Conservation (phyloP, 176 grass and related monocot genomes). For the Tillandsia fasciculata region DNA sequence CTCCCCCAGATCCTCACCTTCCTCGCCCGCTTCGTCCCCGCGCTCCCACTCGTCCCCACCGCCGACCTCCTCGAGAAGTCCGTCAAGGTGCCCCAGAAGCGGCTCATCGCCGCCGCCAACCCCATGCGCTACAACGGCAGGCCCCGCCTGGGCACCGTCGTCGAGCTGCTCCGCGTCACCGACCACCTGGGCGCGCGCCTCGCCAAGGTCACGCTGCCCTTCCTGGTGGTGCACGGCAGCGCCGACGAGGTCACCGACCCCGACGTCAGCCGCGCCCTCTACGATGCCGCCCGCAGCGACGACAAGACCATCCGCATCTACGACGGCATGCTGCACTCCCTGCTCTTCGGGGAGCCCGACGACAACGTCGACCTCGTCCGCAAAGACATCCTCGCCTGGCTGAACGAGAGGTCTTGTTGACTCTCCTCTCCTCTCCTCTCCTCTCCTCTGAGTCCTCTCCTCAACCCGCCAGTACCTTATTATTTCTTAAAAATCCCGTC, state of each 20-base stretch:
- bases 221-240: constrained; percentile 89
- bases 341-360: constrained; percentile 74
- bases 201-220: constrained; percentile 64
- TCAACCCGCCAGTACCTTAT: constrained; percentile 9
- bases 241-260: constrained; percentile 88
- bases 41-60: constrained; percentile 75
- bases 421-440: too few relatives aligned
- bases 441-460: too few relatives aligned
- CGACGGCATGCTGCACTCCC: constrained; percentile 89
- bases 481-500: too few relatives aligned
- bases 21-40: constrained; percentile 53
- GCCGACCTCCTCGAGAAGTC: constrained; percentile 81
- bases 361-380: constrained; percentile 66
- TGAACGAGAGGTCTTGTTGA: constrained; percentile 37
- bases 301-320: constrained; percentile 90
- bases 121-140: constrained; percentile 59
- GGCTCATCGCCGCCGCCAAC: constrained; percentile 59
- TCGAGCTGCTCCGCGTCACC: constrained; percentile 69
- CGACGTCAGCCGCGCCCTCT: constrained; percentile 52
- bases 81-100: constrained; percentile 73
- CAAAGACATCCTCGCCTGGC: constrained; percentile 66
- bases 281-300: constrained; percentile 55
- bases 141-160: constrained; percentile 73
- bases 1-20: constrained; percentile 62
- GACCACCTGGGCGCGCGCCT: constrained; percentile 48